Evolutionary conservation across 306 rosid species (phyloP), one percentile per base, ranked within the genome.

Genomic region (Rosa rugosa): DNA sequence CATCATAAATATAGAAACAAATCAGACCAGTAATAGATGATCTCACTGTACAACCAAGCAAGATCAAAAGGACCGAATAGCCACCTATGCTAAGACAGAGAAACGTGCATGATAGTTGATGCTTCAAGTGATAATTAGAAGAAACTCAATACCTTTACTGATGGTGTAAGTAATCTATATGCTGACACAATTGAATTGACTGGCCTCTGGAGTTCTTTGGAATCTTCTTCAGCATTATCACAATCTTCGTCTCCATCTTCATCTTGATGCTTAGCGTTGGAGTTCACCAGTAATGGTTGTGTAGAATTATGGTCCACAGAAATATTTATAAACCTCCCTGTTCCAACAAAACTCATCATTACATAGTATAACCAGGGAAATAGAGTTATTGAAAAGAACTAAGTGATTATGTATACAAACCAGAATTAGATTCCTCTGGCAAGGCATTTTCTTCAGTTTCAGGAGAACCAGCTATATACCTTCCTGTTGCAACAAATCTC

Each of bases 91-190:
- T 45, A 42, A 45, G 31, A 11, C 72, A 42, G 31, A 20, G 22
- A 40, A 7, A 42, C 1, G 17, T 3, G 73, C 56, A 44, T 11
- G 0, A 69, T 40, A 20, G 10, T 44, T n/a, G 73, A 69, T 69
- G 25, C 1, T 12, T 47, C 74, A 70, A 71, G 31, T 38, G 49
- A 12, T 7, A 18, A 11, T 40, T 5, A 57, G 17, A 22, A 74
- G 66, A 42, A 13, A 44, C 3, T 41, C 14, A 1, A 44, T 59
- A 91, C 98, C 91, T 93, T 93, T 3, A 93, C 89, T 63, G 97
- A 91, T 80, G 98, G 97, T 70, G 98, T 88, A 47, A 93, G 98
- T 80, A 93, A 87, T 88, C 80, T 88, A 80, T 87, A 93, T 49
- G 97, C 98, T 38, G 80, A 56, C 75, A 83, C 73, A 80, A 91